A percentile compares a stretch with the other conserved stretches of the same genome.
Evolutionary conservation across 495 filamentous ascomycete species (phyloP).

Genomic region (Clavariopsis aquatica): DNA sequence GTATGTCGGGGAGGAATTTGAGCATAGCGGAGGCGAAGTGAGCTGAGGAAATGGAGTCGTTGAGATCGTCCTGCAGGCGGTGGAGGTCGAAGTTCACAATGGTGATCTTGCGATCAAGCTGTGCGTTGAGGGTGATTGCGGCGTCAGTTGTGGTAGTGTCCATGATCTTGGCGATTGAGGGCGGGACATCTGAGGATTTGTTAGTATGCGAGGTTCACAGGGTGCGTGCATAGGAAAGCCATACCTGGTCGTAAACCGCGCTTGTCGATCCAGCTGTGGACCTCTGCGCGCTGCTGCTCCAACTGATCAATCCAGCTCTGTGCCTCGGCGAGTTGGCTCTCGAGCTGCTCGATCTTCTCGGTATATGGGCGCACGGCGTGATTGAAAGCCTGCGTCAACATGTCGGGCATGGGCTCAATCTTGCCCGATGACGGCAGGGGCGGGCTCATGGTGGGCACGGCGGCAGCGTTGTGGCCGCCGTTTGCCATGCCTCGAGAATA

Average conservation of each 20-base stretch:
- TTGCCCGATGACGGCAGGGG: slow-evolving; percentile 27
- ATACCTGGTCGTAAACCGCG: slow-evolving; percentile 53
- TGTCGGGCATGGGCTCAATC: slow-evolving; percentile 48
- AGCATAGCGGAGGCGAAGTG: slow-evolving; percentile 52
- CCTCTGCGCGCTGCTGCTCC: slow-evolving; percentile 51
- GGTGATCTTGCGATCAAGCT: slow-evolving; percentile 58
- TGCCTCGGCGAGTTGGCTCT: slow-evolving; percentile 50
- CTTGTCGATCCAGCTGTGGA: slow-evolving; percentile 57
- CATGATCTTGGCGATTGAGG: slow-evolving; percentile 52
- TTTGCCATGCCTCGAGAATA: slow-evolving; percentile 8
- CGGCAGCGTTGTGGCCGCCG: slow-evolving; percentile 28
- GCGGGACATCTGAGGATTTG: slow-evolving; percentile 50
- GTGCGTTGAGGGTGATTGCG: slow-evolving; percentile 52
- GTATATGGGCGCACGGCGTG: slow-evolving; percentile 51
- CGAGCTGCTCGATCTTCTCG: slow-evolving; percentile 51
- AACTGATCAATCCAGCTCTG: slow-evolving; percentile 48
- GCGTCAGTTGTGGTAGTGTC: slow-evolving; percentile 47
- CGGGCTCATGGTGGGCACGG: slow-evolving; percentile 23
- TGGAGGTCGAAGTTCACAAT: slow-evolving; percentile 58
- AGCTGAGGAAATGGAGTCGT: slow-evolving; percentile 47
- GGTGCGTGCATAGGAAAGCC: slow-evolving; percentile 16
- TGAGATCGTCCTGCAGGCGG: slow-evolving; percentile 55
- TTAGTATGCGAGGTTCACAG: slow-evolving; percentile 17
- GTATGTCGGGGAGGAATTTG: slow-evolving; percentile 53
- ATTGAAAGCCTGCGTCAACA: slow-evolving; percentile 53